Base-by-base conservation (phyloP, 805 yeast genomes). In the Metschnikowia similis region DNA sequence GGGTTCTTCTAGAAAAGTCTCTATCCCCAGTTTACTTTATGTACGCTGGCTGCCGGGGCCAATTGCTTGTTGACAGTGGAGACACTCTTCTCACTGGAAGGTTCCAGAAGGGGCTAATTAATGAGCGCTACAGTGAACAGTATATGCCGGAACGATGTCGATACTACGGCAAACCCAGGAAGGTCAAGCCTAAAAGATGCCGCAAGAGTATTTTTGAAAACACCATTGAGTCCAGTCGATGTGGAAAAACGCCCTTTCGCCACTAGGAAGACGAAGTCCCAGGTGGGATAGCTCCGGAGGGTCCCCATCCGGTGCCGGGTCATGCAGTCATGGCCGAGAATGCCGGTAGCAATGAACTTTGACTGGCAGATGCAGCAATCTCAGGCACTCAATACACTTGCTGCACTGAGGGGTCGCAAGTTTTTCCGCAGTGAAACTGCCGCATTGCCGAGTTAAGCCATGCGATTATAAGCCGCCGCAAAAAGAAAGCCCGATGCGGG, bases 401-500 rank as follows among this genome's bases (percentile, higher is more conserved):
- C 21, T 21, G 21, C 21, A 21, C 21, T 3, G 21, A 21, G 21
- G 21, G 21, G 21, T 21, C 21, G 21, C 21, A 21, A 4, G 21
- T 21, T 21, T 21, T 21, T 21, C 21, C 21, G 21, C 21, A 5
- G 4, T 21, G 21, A 21, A 21, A 21, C 21, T 21, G 21, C 21
- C 21, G 21, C 21, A 21, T 3, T 2, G 21, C 21, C 21, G 5
- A 21, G 21, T 3, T 21, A 1, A 4, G 21, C 21, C 21, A 4
- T 21, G 3, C 21, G 10, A 11, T 10, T 1, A 6, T 9, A 31
- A 4, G 34, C n/a, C 10, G 6, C n/a, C 1, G 11, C 34, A n/a
- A 35, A 46, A 50, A 51, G 52, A 44, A 41, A 56, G 60, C 60
- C 60, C 60, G 60, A 57, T 57, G 60, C 60, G 60, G 60, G 60